Base-by-base conservation (phyloP, 345 rosid genomes). In the Kernera saxatilis region DNA sequence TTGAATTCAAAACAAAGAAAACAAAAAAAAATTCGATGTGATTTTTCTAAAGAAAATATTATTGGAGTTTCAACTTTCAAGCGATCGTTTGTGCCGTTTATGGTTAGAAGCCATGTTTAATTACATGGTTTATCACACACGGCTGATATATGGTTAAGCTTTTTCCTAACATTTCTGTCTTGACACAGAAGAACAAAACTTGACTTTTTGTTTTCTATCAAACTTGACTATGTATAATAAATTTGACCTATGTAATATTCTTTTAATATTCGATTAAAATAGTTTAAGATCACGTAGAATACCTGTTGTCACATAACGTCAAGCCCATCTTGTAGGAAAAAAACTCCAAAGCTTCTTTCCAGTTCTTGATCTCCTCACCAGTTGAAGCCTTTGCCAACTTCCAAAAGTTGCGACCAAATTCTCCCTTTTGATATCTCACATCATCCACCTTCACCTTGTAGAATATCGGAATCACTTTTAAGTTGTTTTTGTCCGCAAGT, bases 291-390 rank as follows among this genome's bases (percentile, higher is more conserved):
- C 18, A 58, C 6, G 32, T 36, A 22, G 12, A 8, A 2, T 44
- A 62, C 67, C 67, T 62, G 3, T 62, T 62, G 12, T 29, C 12
- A 4, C 27, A 29, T 44, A 62, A 17, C n/a, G 68, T 27, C 22
- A 62, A 18, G 0, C 67, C 54, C 53, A 62, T 45, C 7, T 62
- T 62, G 40, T 29, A 0, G 6, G 67, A 44, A 29, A 27, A 15
- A 29, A 12, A 41, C 55, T 64, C 69, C 29, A 64, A 46, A 46
- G 69, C 67, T 26, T 62, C 67, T 13, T 44, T 62, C 67, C 67
- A 62, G 7, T 9, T 27, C 15, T 41, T 62, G 27, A 64, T 64
- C 13, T 64, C 41, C 23, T 49, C 57, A 48, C 57, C 69, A 30
- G 22, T 46, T 19, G 69, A 64, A 33, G 10, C 2, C 27, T 14